Conservation (phyloP, 768 basidiomycete species). For the Leucosporidium creatinivorum region DNA sequence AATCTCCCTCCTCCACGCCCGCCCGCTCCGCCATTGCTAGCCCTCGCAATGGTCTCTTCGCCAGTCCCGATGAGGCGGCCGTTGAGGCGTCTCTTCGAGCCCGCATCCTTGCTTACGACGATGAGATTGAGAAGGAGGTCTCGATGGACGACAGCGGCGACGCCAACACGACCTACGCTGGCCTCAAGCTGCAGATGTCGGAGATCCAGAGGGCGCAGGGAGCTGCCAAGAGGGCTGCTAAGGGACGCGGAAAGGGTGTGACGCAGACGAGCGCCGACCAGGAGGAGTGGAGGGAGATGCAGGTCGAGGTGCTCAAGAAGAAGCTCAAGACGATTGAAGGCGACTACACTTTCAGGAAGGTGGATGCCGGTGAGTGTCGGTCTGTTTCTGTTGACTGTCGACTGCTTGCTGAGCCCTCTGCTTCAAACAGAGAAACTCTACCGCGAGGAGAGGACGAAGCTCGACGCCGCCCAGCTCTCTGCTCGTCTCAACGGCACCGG, state of each 20-base stretch:
- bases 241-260: slow-evolving; percentile 16
- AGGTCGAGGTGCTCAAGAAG: slow-evolving; percentile 14
- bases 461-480: slow-evolving; percentile 42
- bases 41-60: background rate
- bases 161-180: slow-evolving; percentile 58
- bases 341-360: slow-evolving; percentile 65
- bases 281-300: slow-evolving; percentile 20
- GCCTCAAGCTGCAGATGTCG: slow-evolving; percentile 55
- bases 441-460: slow-evolving; percentile 51
- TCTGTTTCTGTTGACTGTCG: background rate
- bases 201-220: slow-evolving; percentile 45
- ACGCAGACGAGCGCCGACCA: slow-evolving; percentile 3
- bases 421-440: slow-evolving; percentile 48
- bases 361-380: slow-evolving; percentile 47
- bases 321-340: slow-evolving; percentile 44
- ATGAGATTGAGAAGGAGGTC: slow-evolving; percentile 11
- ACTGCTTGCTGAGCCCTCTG: background rate
- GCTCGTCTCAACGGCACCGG: slow-evolving; percentile 44
- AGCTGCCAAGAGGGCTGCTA: slow-evolving; percentile 21
- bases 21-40: background rate
- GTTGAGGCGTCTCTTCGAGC: slow-evolving; percentile 14
- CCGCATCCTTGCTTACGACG: slow-evolving; percentile 25
- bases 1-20: background rate
- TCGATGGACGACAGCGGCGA: slow-evolving; percentile 40
- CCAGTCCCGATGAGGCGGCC: background rate